Base-by-base conservation (phyloP, 371 early-diverging fungal genomes). In the Syncephalastrum monosporum region DNA sequence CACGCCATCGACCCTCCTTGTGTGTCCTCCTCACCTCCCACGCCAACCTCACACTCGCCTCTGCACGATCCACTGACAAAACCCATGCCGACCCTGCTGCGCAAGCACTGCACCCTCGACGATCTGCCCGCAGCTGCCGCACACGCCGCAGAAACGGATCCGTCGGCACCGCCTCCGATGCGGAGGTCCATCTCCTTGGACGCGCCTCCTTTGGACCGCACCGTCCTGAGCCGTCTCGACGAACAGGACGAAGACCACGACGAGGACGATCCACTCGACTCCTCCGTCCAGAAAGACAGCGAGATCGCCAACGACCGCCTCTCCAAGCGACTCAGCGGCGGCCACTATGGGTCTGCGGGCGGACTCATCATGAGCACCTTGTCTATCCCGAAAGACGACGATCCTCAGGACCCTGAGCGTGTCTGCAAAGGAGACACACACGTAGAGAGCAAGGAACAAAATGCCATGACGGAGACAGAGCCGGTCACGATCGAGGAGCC, bases 341-440 rank as follows among this genome's bases (percentile, higher is more conserved):
- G 74, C 12, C 80, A 79, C 53, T 79, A 60, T 59, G 79, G 79
- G 4, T 74, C 74, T 47, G 79, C 76, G 42, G 79, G 79, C 17
- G 76, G 79, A 19, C 61, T 79, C 10, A 56, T 75, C 8, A 16
- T 68, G 7, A 75, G 75, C 50, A 75, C 69, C 15, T 43, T 61
- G 23, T 53, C 53, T 17, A 49, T 41, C 46, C 59, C 24, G n/a
- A 51, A 42, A 53, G 50, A 23, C 6, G 64, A 45, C 53, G 52
- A 47, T 55, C 47, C 55, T 44, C 21, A 50, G 24, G 49, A 52
- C 6, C 4, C 13, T 27, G 8, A 33, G 8, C 5, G 25, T 27
- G 16, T 13, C 25, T 16, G 38, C 23, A 44, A 56, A 19, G 53
- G 23, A 4, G 21, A 53, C n/a, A 17, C 10, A 12, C 29, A 23